phyloP scores from a whole-genome alignment of 768 basidiomycete genomes.

The Mrakia blollopis region DNA sequence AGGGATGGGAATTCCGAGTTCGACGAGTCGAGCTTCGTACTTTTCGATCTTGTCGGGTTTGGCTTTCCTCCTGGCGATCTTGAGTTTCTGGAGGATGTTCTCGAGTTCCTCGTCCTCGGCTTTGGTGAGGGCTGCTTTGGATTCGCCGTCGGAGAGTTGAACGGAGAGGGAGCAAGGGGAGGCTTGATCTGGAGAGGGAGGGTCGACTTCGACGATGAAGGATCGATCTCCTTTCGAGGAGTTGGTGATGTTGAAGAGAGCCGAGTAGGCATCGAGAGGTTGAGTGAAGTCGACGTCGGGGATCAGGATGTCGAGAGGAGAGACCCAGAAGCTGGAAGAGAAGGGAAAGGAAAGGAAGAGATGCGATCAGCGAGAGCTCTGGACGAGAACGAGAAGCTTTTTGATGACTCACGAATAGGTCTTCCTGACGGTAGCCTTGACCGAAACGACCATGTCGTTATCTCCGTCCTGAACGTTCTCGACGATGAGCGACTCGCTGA shows the following conservation, averaged over 20 bases:
- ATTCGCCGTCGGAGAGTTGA: conserved; percentile 36
- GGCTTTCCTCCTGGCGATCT: conserved; percentile 41
- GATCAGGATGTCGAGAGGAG: conserved; percentile 37
- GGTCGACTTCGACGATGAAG: conserved; percentile 37
- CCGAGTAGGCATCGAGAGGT: not conserved
- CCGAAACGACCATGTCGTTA: conserved; percentile 40
- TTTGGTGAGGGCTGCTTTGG: conserved; percentile 38
- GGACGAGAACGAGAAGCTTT: not conserved
- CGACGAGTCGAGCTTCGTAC: conserved; percentile 38
- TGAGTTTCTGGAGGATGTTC: conserved; percentile 42
- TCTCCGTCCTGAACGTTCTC: conserved; percentile 41
- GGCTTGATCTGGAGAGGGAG: conserved; percentile 29
- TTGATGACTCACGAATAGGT: conserved; percentile 26
- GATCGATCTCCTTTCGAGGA: conserved; percentile 39
- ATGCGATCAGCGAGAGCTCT: not conserved
- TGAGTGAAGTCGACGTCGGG: conserved; percentile 29
- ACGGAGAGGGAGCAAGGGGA: conserved; percentile 30
- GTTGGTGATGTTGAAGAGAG: conserved; percentile 39
- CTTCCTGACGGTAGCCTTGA: conserved; percentile 43
- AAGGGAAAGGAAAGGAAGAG: not conserved
- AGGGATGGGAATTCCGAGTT: conserved; percentile 38
- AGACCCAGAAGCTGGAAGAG: conserved; percentile 36
- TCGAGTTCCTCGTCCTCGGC: conserved; percentile 42
- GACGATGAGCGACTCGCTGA: conserved; percentile 41
- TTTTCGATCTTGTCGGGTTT: conserved; percentile 42